These are phyloP conservation scores for Hirsutella minnesotensis DNA, from an alignment of 2,329 filamentous ascomycete genomes.

Conservation along the genomic window DNA sequence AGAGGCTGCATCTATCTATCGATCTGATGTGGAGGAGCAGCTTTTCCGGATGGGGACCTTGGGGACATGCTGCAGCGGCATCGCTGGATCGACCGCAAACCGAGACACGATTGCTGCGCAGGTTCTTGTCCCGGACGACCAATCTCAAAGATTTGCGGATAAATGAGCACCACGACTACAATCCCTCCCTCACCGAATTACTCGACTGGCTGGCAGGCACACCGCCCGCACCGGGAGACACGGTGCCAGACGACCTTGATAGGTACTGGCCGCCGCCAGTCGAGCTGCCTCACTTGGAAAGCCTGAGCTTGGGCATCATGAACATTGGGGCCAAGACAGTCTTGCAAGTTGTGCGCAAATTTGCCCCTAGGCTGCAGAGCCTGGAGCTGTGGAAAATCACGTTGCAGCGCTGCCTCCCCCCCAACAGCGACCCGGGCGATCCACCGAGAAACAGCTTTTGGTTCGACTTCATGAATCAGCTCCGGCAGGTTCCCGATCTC, in stretches of 20 bases:
- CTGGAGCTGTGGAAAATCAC: constrained; percentile 34
- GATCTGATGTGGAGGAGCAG: constrained; percentile 8
- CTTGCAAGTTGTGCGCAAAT: constrained; percentile 25
- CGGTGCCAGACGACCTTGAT: background rate
- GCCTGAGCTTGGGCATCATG: constrained; percentile 32
- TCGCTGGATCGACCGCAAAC: background rate
- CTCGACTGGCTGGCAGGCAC: constrained; percentile 7
- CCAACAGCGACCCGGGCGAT: background rate
- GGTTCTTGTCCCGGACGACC: constrained; percentile 12
- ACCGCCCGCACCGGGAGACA: background rate
- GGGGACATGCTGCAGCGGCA: background rate
- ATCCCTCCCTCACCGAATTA: background rate
- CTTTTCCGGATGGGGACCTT: background rate
- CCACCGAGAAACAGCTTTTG: constrained; percentile 21
- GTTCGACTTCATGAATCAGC: constrained; percentile 22
- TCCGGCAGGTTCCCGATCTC: constrained; percentile 19
- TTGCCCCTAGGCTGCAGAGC: constrained; percentile 27
- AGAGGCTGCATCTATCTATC: constrained; percentile 26
- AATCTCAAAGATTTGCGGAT: constrained; percentile 34
- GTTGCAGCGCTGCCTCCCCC: constrained; percentile 9
- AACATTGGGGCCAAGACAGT: constrained; percentile 17
- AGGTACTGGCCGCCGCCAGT: constrained; percentile 12
- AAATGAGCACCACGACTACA: constrained; percentile 5
- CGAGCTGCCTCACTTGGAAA: constrained; percentile 21
- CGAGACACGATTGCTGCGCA: constrained; percentile 9